These are phyloP conservation scores for Hypholoma fasciculare DNA, from an alignment of 768 basidiomycete species.

Conservation along the genomic window DNA sequence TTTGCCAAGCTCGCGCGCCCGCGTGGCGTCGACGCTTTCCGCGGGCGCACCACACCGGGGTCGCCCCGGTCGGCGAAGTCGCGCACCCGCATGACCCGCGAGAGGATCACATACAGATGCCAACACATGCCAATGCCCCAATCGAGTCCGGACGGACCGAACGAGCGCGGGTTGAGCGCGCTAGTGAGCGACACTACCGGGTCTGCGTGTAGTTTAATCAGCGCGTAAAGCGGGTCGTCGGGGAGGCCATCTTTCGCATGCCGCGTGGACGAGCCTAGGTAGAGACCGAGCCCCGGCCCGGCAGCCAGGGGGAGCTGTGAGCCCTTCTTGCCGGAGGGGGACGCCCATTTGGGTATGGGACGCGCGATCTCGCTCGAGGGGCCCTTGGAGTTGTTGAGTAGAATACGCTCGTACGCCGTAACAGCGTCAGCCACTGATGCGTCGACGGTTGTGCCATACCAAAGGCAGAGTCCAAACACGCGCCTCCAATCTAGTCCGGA, in stretches of 20 bases:
- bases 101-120: constrained; percentile 90
- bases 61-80: constrained; percentile 86
- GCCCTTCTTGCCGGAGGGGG: constrained; percentile 38
- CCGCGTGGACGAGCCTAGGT: constrained; percentile 13
- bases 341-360: constrained; percentile 60
- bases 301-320: constrained; percentile 9
- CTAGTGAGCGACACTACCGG: constrained; percentile 69
- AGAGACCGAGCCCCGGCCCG: constrained; percentile 10
- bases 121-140: constrained; percentile 72
- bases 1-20: constrained; percentile 21
- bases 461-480: constrained; percentile 85
- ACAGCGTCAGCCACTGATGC: constrained; percentile 72
- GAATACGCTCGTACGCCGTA: constrained; percentile 53
- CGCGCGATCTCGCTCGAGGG: constrained; percentile 39
- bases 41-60: constrained; percentile 30
- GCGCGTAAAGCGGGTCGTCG: constrained; percentile 74
- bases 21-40: constrained; percentile 10
- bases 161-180: constrained; percentile 72
- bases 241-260: constrained; percentile 20
- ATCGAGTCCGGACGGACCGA: constrained; percentile 74
- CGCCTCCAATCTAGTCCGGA: constrained; percentile 92
- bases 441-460: constrained; percentile 80
- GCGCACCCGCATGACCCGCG: constrained; percentile 77
- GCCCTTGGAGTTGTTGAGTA: constrained; percentile 23
- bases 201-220: constrained; percentile 79